phyloP scores from a whole-genome alignment of 2,329 filamentous ascomycete species.

The Penicillium sp. region DNA sequence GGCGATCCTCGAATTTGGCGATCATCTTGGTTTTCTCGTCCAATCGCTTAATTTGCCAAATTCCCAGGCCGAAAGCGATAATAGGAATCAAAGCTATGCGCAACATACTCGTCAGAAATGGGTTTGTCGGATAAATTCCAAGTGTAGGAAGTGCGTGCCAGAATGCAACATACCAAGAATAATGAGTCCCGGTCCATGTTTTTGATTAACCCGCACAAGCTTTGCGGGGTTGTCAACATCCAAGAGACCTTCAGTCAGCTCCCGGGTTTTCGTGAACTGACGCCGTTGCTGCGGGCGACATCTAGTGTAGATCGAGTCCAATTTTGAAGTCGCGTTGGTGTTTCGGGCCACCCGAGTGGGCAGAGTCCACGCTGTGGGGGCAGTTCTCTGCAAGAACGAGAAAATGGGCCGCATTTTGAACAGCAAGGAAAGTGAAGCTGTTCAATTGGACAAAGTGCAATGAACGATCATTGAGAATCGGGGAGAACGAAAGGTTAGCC shows the following conservation, averaged over 20 bases:
- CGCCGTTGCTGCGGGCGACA: constrained; percentile 40
- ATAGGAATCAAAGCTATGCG: constrained; percentile 77
- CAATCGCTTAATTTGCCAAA: constrained; percentile 92
- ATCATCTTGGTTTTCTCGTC: constrained; percentile 93
- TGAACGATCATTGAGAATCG: neutral
- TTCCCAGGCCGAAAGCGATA: constrained; percentile 84
- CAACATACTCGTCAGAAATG: neutral
- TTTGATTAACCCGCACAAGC: constrained; percentile 71
- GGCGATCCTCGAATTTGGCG: constrained; percentile 85
- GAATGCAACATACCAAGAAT: constrained; percentile 60
- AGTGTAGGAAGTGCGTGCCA: neutral
- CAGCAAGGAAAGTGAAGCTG: neutral
- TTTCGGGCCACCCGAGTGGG: constrained; percentile 23
- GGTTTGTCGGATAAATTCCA: neutral
- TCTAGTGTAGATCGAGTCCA: constrained; percentile 36
- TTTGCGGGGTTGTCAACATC: constrained; percentile 82
- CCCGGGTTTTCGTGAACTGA: constrained; percentile 48
- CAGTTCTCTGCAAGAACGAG: constrained; percentile 26
- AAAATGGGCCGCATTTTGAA: constrained; percentile 32
- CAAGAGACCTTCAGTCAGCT: constrained; percentile 69
- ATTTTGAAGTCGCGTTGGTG: constrained; percentile 19
- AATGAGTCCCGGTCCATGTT: constrained; percentile 77
- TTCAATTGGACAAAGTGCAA: neutral
- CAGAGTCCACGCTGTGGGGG: constrained; percentile 22
- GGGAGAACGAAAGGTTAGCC: neutral